phyloP scores from a whole-genome alignment of 257 asterid species.

The Salvia splendens region DNA sequence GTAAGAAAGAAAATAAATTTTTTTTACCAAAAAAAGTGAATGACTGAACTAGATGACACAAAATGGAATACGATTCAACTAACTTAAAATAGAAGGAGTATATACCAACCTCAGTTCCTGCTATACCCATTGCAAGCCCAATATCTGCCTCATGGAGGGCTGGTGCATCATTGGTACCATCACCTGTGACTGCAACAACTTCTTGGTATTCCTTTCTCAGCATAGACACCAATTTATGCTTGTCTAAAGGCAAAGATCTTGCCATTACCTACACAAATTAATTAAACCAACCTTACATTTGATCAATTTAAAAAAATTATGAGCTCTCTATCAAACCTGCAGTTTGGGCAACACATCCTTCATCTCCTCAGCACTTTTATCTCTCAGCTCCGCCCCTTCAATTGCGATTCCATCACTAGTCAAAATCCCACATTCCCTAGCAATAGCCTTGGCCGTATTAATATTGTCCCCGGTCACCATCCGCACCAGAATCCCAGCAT shows the following conservation, averaged over 20 bases:
- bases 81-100: not conserved
- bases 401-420: slow-evolving; percentile 69
- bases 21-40: too few species aligned
- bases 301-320: too few species aligned
- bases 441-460: slow-evolving; percentile 81
- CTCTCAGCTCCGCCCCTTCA: slow-evolving; percentile 72
- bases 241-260: slow-evolving; percentile 69
- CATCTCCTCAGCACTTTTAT: slow-evolving; percentile 57
- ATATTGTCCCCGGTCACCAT: slow-evolving; percentile 93
- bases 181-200: slow-evolving; percentile 72
- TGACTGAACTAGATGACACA: too few species aligned
- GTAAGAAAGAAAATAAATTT: too few species aligned
- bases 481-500: slow-evolving; percentile 71
- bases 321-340: slow-evolving; percentile 47
- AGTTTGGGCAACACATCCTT: slow-evolving; percentile 59
- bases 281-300: too few species aligned
- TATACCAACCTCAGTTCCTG: slow-evolving; percentile 56
- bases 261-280: slow-evolving; percentile 58
- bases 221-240: slow-evolving; percentile 64
- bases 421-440: slow-evolving; percentile 79
- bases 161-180: slow-evolving; percentile 62
- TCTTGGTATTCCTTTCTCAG: slow-evolving; percentile 63
- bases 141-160: slow-evolving; percentile 67
- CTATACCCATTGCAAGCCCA: slow-evolving; percentile 64
- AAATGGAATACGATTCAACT: too few species aligned